Base-by-base conservation (phyloP, 495 filamentous ascomycete species). In the Hypoxylon lienhwacheense region DNA sequence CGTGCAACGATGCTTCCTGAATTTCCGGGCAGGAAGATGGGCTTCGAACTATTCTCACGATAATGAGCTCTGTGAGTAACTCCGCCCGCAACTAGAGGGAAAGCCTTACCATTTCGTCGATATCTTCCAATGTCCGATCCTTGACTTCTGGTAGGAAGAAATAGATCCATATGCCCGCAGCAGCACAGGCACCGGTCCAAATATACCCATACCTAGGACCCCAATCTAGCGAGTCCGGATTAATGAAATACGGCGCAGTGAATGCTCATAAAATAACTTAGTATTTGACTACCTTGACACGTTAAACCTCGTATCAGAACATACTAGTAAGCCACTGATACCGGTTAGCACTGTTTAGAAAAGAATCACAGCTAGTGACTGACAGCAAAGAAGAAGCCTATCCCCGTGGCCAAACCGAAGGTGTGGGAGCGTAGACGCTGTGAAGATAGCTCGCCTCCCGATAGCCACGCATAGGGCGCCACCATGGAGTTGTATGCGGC, bases 161-260 rank as follows among this genome's bases (percentile, higher is more conserved):
- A 47, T 64, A 81, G 4, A 81, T 66, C 67, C 76, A 81, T 3
- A 66, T 51, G 4, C 57, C 74, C 22, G 75, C 67, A 32, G 72
- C 12, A 12, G 70, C 37, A 49, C 67, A 75, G 4, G 64, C 64
- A 4, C 73, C 75, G 1, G 71, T 65, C 74, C 74, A 77, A 41
- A 82, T 83, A 61, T 81, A 84, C 4, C 78, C 77, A 32, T 78
- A 79, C 53, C 74, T 80, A 5, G 77, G 77, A 1, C 80, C 80
- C 80, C 79, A 85, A 48, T 77, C 74, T 10, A 84, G 52, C 7
- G 73, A 63, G 24, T 66, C 66, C 0, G 81, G 80, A 46, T 83
- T 84, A 61, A 85, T 83, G 54, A 85, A 83, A 54, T 85, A 83
- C 14, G 81, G 75, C 5, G 79, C 77, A 0, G 80, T 81, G 43